Conservation (phyloP, 352 stramenopile genomes). For the Globisporangium cederbergense region DNA sequence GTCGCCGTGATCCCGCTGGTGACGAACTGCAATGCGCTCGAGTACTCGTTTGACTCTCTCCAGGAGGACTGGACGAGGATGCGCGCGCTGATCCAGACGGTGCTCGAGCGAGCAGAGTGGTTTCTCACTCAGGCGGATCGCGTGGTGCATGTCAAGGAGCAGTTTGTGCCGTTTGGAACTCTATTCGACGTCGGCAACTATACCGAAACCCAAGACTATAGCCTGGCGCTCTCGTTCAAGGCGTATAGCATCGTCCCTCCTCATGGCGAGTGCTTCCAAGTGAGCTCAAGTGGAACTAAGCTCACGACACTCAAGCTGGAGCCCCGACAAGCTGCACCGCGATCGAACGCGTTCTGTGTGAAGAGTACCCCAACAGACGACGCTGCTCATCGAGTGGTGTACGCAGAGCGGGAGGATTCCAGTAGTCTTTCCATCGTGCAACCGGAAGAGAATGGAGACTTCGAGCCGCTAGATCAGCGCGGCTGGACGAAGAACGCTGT, state of each 20-base stretch:
- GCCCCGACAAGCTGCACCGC: slow-evolving; percentile 4
- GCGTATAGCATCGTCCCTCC: slow-evolving; percentile 33
- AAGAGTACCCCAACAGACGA: slow-evolving; percentile 34
- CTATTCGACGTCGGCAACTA: slow-evolving; percentile 21
- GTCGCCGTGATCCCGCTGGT: slow-evolving; percentile 39
- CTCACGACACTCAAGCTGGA: slow-evolving; percentile 17
- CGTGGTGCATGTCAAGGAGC: slow-evolving; percentile 29
- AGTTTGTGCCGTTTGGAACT: slow-evolving; percentile 30
- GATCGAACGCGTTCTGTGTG: slow-evolving; percentile 26
- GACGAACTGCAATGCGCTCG: slow-evolving; percentile 47
- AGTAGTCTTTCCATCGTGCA: slow-evolving; percentile 25
- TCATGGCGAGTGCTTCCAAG: slow-evolving; percentile 30
- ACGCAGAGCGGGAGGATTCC: slow-evolving; percentile 25
- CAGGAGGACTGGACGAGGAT: slow-evolving; percentile 28
- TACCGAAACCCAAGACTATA: slow-evolving; percentile 12
- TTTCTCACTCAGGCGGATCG: slow-evolving; percentile 28
- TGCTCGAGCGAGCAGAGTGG: slow-evolving; percentile 25
- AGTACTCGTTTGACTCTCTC: slow-evolving; percentile 42
- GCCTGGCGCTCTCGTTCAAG: slow-evolving; percentile 31
- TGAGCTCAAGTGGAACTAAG: slow-evolving; percentile 8
- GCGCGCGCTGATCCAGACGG: slow-evolving; percentile 20
- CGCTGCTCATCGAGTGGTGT: slow-evolving; percentile 25
- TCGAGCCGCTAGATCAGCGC: slow-evolving; percentile 27
- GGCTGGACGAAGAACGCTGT: slow-evolving; percentile 25
- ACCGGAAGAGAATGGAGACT: slow-evolving; percentile 23